These are phyloP conservation scores for Boletus rubescentipes DNA, from an alignment of 768 basidiomycete genomes.

Conservation along the genomic window DNA sequence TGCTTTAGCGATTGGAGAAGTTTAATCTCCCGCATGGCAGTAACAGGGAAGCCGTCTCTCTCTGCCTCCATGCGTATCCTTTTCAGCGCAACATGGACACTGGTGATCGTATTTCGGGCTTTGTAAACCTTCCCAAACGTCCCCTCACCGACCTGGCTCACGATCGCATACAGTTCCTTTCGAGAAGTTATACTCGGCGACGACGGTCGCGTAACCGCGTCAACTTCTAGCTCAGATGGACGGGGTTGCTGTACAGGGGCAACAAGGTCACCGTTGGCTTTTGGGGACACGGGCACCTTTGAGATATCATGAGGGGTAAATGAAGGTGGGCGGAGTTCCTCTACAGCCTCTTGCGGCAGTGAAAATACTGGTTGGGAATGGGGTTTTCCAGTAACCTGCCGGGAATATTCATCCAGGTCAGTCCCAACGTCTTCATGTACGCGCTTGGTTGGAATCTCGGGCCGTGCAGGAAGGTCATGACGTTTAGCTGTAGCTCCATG, in stretches of 20 bases:
- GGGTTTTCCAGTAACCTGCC: conserved; percentile 1
- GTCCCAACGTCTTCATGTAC: conserved; percentile 19
- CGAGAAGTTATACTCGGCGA: conserved; percentile 30
- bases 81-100: conserved; percentile 84
- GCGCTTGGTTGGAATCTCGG: conserved; percentile 31
- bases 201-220: conserved; percentile 26
- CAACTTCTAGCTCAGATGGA: conserved; percentile 23
- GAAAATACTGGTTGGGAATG: background rate
- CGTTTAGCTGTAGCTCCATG: conserved; percentile 22
- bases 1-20: conserved; percentile 90
- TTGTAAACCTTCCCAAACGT: conserved; percentile 99
- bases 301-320: conserved; percentile 19
- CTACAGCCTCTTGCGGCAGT: conserved; percentile 12
- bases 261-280: conserved; percentile 22
- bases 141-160: conserved; percentile 95
- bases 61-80: conserved; percentile 98
- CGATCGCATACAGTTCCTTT: conserved; percentile 76
- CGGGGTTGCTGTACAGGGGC: conserved; percentile 21
- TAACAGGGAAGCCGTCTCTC: conserved; percentile 97
- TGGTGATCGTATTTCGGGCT: conserved; percentile 80
- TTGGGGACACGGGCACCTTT: conserved; percentile 26
- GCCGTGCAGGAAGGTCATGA: conserved; percentile 17
- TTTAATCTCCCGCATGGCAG: conserved; percentile 98
- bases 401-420: conserved; percentile 22
- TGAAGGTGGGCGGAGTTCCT: conserved; percentile 18